Evolutionary conservation across 345 rosid species (phyloP).

Genomic region (Punica granatum): DNA sequence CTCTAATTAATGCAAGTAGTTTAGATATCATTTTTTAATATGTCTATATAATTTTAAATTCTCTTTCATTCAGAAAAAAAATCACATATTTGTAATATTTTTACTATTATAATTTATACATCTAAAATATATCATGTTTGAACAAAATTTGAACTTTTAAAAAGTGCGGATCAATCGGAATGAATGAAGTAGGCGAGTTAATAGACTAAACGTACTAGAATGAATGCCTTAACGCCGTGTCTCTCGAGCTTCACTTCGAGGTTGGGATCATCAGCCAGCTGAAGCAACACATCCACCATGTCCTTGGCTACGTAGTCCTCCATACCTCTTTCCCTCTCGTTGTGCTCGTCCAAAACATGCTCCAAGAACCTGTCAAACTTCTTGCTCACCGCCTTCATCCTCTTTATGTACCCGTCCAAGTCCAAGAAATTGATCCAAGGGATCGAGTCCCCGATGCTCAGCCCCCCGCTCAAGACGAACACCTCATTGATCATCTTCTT

Average conservation of each 20-base stretch:
- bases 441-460: constrained; percentile 64
- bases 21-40: no score
- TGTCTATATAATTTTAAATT: no score
- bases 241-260: constrained; percentile 61
- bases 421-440: constrained; percentile 56
- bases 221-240: constrained; percentile 50
- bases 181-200: neutral
- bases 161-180: no score
- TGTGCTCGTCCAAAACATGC: constrained; percentile 54
- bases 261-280: constrained; percentile 50
- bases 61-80: no score
- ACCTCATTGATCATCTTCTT: constrained; percentile 64
- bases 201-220: constrained; percentile 45
- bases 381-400: constrained; percentile 54
- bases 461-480: constrained; percentile 49
- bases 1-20: no score
- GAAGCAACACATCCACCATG: constrained; percentile 59
- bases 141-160: no score
- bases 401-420: constrained; percentile 54
- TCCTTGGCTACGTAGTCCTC: constrained; percentile 41
- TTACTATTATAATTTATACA: no score
- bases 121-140: no score
- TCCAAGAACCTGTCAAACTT: constrained; percentile 54
- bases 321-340: constrained; percentile 21
- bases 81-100: no score